Evolutionary conservation across 1,284 basidiomycete genomes (phyloP), one percentile per base, ranked within the genome.

Genomic region (Leucoagaricus sp.): DNA sequence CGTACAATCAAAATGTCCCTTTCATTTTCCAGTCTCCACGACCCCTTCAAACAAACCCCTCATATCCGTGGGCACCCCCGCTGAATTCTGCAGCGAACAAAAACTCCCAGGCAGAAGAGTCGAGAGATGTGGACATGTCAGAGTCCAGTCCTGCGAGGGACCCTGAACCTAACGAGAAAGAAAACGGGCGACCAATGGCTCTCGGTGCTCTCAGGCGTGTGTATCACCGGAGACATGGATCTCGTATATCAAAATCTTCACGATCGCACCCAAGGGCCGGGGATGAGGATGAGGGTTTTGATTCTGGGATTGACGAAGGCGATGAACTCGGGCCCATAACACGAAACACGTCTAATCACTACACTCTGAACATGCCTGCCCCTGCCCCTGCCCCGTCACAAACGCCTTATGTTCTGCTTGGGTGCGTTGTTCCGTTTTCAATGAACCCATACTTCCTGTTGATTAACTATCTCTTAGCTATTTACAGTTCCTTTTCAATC

Each of bases 401-500:
- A 59, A 72, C 76, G 40, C 89, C 89, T 33, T 88, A 89, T 69
- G 75, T 94, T 47, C 75, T 96, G 26, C 80, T 94, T 42, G 93
- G 93, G 92, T 94, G 64, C 59, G 74, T 66, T 40, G 44, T 49
- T 54, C 55, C 53, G 50, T 52, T 55, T 57, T 47, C 45, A 50
- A 29, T 51, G 60, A 40, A 38, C 47, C 29, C 9, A 25, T 15
- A 15, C 28, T n/a, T 45, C 59, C 64, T 61, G 63, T 48, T 67
- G 40, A 41, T 21, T 21, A 13, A 41, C 19, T 19, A 8, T 54
- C 41, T 38, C 34, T 40, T 67, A 95, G 94, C 60, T 96, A 96
- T 70, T 80, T 96, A 13, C 96, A 98, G 70, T 93, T 98, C 72
- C 84, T 93, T 69, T 98, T 98, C 79, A 97, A 98, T 72, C 77